These are phyloP conservation scores for Epichloe hybrida DNA, from an alignment of 2,329 filamentous ascomycete genomes.

Conservation along the genomic window DNA sequence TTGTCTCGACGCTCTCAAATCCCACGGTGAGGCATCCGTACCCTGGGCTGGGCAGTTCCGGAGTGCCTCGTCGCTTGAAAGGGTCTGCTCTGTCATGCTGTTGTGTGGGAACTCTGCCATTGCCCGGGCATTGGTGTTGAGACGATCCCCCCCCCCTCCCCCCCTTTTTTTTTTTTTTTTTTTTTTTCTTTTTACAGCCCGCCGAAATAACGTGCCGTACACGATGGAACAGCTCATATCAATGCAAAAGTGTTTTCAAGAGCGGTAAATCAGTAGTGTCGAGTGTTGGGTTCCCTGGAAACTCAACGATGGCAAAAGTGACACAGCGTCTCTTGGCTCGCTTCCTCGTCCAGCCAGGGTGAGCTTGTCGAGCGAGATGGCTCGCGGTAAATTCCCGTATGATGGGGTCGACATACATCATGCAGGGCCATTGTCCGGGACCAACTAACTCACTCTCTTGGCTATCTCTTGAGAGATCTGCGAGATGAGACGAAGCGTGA, in stretches of 20 bases:
- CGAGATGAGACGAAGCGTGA: background rate
- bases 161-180: no score
- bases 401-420: no score
- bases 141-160: slow-evolving; percentile 3
- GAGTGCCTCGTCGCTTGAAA: slow-evolving; percentile 22
- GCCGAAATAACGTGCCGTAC: no score
- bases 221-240: no score
- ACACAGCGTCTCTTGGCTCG: slow-evolving; percentile 23
- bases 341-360: slow-evolving; percentile 27
- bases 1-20: slow-evolving; percentile 26
- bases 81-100: slow-evolving; percentile 15
- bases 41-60: slow-evolving; percentile 34
- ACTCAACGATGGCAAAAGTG: slow-evolving; percentile 35
- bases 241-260: slow-evolving; percentile 25
- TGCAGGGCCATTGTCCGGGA: no score
- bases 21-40: slow-evolving; percentile 39
- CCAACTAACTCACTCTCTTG: no score
- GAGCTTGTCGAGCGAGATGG: slow-evolving; percentile 21
- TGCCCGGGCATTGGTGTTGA: slow-evolving; percentile 31
- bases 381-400: no score
- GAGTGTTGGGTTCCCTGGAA: slow-evolving; percentile 24
- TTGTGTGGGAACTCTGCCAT: slow-evolving; percentile 26
- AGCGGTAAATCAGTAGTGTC: slow-evolving; percentile 20
- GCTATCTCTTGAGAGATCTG: no score
- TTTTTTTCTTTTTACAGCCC: no score